Base-by-base conservation (phyloP, 495 filamentous ascomycete genomes). In the Xanthoparmelia taractica region DNA sequence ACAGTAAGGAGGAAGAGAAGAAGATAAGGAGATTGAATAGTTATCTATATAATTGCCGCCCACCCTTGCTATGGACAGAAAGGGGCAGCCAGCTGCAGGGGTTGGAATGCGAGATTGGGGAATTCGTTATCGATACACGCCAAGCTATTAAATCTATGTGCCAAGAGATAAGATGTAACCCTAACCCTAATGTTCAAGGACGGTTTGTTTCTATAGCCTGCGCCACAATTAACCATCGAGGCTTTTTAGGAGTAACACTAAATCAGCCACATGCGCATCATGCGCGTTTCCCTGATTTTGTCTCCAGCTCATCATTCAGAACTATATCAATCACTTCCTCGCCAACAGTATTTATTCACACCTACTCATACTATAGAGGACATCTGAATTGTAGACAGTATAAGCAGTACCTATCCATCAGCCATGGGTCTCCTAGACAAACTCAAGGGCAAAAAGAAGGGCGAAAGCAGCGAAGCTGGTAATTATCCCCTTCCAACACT, bases 161-260 rank as follows among this genome's bases (percentile, higher is more conserved):
- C 48, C 45, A 31, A 52, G 60, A 62, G 50, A 62, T 62, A 37
- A 55, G 60, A 40, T 50, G n/a, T n/a, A n/a, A n/a, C n/a, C n/a
- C n/a, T n/a, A n/a, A n/a, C n/a, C n/a, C n/a, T n/a, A 11, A 6
- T 37, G 11, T 37, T 37, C 34, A 37, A 37, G 34, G 34, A 37
- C 4, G 20, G 17, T 43, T 1, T 33, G 6, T 3, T 23, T 13
- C 8, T 31, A 29, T 33, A 33, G 27, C 33, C 45, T 52, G 13
- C 47, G 47, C 47, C 47, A 17, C 47, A 54, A 5, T 17, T 33
- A 33, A 3, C 50, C 29, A 2, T 54, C 20, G 18, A 4, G 1
- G 15, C 15, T 33, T 54, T 54, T 8, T 31, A 29, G 50, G 20
- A 33, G 27, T 2, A 33, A 34, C 50, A 17, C 50, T 54, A 54